Evolutionary conservation across 208 protist species (phyloP).

Genomic region (Vickermania spadyakhi): DNA sequence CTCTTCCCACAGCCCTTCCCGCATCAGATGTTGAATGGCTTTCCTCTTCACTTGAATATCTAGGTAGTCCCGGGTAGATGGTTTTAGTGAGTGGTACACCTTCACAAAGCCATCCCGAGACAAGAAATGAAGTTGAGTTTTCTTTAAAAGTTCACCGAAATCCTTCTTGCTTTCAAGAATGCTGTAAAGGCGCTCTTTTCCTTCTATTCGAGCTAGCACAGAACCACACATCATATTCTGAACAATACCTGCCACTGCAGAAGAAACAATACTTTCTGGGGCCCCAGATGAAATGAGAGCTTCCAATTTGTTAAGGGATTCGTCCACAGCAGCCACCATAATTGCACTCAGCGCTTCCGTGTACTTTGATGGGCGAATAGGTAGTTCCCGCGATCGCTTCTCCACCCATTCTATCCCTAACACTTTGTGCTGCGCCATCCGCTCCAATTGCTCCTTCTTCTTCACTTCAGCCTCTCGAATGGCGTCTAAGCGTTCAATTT

Average conservation of each 20-base stretch:
- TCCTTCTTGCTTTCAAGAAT: constrained; percentile 14
- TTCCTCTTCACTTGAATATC: constrained; percentile 20
- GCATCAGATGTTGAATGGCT: constrained; percentile 15
- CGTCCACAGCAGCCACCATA: background rate
- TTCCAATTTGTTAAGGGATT: background rate
- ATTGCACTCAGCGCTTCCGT: background rate
- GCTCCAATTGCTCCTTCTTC: constrained; percentile 19
- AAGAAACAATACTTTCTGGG: constrained; percentile 1
- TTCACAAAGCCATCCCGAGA: constrained; percentile 16
- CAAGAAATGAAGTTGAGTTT: constrained; percentile 14
- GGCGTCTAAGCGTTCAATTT: constrained; percentile 56
- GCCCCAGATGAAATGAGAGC: background rate
- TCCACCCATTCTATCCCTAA: constrained; percentile 61
- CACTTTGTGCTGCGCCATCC: constrained; percentile 49
- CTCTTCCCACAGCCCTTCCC: constrained; percentile 44
- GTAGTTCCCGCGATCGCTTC: constrained; percentile 3
- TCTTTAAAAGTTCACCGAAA: constrained; percentile 12
- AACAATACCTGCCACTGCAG: background rate
- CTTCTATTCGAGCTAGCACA: background rate
- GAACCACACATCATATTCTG: background rate
- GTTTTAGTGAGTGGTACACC: constrained; percentile 12
- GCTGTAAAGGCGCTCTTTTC: background rate
- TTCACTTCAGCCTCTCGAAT: constrained; percentile 52
- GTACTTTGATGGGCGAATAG: background rate
- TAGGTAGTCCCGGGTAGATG: constrained; percentile 9